Percentiles rank a stretch among this genome's conserved stretches.
Conservation (phyloP, 2,329 filamentous ascomycete genomes). For the Diplodia sapinea region DNA sequence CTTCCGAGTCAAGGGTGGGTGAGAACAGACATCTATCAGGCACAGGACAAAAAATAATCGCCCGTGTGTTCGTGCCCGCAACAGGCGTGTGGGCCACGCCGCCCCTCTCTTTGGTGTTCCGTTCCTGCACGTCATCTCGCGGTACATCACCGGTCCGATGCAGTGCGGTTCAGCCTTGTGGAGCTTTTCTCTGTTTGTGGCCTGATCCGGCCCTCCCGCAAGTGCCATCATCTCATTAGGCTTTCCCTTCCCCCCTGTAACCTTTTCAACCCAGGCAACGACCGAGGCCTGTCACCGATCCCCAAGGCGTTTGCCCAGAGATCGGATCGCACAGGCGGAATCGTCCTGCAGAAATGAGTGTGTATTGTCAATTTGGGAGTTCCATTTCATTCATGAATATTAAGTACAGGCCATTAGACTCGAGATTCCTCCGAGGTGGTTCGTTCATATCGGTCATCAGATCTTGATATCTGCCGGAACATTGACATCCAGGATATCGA, state of each 20-base stretch:
- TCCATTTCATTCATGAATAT: conserved; percentile 16
- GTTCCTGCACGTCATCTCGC: conserved; percentile 27
- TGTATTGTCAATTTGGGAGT: neutral
- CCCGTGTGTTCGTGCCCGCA: conserved; percentile 20
- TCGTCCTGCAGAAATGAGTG: neutral
- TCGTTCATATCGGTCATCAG: conserved; percentile 33
- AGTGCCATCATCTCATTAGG: conserved; percentile 7
- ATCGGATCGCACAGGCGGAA: conserved; percentile 1
- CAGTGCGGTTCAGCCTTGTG: conserved; percentile 25
- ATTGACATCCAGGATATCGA: conserved; percentile 54
- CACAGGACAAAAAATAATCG: neutral
- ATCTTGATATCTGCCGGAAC: conserved; percentile 55
- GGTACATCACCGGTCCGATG: conserved; percentile 18
- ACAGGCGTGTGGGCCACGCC: conserved; percentile 1
- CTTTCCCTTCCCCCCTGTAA: conserved; percentile 10
- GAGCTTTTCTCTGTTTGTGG: conserved; percentile 8
- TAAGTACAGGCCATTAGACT: conserved; percentile 22
- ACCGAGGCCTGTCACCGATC: conserved; percentile 5
- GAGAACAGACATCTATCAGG: neutral
- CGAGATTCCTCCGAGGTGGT: neutral
- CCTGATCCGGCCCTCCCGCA: conserved; percentile 7
- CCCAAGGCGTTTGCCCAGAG: neutral
- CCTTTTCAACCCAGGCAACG: neutral
- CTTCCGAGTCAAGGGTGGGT: conserved; percentile 23
- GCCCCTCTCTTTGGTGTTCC: conserved; percentile 6